A percentile compares a stretch with the other conserved stretches of the same genome.
These are phyloP conservation scores for Pseudopyricularia javanii DNA, from an alignment of 2,329 filamentous ascomycete species.

Conservation along the genomic window DNA sequence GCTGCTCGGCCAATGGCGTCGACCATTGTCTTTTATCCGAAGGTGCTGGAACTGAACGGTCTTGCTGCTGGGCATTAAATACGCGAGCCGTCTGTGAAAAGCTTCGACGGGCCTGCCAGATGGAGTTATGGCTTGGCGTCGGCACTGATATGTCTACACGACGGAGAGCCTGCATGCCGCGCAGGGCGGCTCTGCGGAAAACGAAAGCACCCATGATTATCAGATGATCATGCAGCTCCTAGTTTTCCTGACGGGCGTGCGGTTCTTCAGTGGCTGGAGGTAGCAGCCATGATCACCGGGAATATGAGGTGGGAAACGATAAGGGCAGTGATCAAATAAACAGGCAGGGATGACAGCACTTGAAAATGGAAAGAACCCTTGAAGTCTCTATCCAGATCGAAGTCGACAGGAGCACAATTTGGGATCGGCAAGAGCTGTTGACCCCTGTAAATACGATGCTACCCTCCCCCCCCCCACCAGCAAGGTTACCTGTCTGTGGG, in stretches of 20 bases:
- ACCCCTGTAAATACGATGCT: too few species aligned
- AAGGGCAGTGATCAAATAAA: too few species aligned
- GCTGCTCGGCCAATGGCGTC: conserved; percentile 77
- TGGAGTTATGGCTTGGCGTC: not conserved
- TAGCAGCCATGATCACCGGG: too few species aligned
- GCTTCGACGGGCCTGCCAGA: conserved; percentile 7
- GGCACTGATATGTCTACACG: not conserved
- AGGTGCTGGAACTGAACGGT: conserved; percentile 8
- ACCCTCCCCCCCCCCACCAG: not conserved
- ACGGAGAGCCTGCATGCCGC: not conserved
- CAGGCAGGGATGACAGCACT: too few species aligned
- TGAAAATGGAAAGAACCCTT: too few species aligned
- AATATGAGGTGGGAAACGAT: too few species aligned
- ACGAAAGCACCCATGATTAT: not conserved
- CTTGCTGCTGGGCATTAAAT: conserved; percentile 4
- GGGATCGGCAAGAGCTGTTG: too few species aligned
- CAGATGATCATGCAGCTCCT: not conserved
- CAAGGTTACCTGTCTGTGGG: not conserved
- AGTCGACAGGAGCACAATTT: too few species aligned
- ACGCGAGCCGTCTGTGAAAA: conserved; percentile 15
- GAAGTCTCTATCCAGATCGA: too few species aligned
- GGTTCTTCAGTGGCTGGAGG: too few species aligned
- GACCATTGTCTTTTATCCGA: conserved; percentile 58
- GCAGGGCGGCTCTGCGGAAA: not conserved
- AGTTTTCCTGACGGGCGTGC: not conserved